These are phyloP conservation scores for Hypsizygus marmoreus DNA, from an alignment of 768 basidiomycete species.

Conservation along the genomic window DNA sequence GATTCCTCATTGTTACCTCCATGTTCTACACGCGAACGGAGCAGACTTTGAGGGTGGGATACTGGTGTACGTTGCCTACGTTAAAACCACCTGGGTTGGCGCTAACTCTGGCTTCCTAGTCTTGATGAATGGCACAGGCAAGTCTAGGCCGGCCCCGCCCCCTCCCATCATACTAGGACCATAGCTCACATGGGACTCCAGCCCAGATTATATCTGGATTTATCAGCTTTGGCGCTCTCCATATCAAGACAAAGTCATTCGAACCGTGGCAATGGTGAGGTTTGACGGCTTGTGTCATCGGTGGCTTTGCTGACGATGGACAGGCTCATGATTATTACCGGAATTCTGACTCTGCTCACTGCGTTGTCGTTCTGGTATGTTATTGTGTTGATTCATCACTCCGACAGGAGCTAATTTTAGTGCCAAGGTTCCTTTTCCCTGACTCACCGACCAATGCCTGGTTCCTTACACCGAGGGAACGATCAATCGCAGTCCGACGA, in stretches of 20 bases:
- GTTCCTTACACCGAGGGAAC: slow-evolving; percentile 72
- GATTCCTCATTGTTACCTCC: slow-evolving; percentile 73
- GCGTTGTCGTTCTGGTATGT: slow-evolving; percentile 58
- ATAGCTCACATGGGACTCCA: no score
- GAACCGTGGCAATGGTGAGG: slow-evolving; percentile 74
- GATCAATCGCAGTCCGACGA: slow-evolving; percentile 58
- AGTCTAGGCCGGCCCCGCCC: no score
- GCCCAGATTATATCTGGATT: slow-evolving; percentile 75
- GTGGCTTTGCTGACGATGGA: neutral
- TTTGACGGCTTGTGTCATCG: neutral
- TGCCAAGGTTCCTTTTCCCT: slow-evolving; percentile 71
- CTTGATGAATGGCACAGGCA: slow-evolving; percentile 76
- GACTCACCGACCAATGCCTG: slow-evolving; percentile 75
- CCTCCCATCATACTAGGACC: no score
- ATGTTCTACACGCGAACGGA: slow-evolving; percentile 81
- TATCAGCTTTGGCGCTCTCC: slow-evolving; percentile 64
- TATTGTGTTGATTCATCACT: no score
- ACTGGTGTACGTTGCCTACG: slow-evolving; percentile 63
- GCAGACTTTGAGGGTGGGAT: slow-evolving; percentile 71
- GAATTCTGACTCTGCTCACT: slow-evolving; percentile 54
- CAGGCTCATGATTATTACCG: slow-evolving; percentile 75
- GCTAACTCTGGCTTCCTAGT: slow-evolving; percentile 40
- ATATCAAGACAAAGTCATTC: slow-evolving; percentile 56
- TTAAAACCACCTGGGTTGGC: neutral
- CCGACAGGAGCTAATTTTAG: no score